phyloP scores from a whole-genome alignment of 169 alveolate genomes.

The Perkinsus olseni region DNA sequence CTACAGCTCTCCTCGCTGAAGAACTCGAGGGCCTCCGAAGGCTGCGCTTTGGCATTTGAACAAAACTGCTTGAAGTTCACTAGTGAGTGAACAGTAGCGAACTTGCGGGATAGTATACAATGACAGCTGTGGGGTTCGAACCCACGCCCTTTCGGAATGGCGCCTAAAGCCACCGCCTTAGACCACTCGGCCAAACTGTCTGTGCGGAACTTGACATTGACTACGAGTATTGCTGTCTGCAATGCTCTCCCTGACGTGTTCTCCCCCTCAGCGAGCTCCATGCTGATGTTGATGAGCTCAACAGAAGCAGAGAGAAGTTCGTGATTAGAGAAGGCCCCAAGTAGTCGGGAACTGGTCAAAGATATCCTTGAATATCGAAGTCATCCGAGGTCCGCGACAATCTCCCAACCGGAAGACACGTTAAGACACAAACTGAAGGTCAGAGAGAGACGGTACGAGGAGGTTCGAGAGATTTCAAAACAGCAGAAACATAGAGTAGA shows the following conservation, averaged over 20 bases:
- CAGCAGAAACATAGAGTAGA: no score
- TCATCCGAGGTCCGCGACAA: neutral
- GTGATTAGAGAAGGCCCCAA: neutral
- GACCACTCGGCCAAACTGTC: constrained; percentile 5
- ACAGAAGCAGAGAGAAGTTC: neutral
- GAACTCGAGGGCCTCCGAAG: neutral
- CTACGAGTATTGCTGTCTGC: neutral
- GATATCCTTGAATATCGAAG: neutral
- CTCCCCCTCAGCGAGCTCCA: neutral
- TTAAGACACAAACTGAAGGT: no score
- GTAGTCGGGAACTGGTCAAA: neutral
- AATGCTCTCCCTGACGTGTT: neutral
- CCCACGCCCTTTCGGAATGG: constrained; percentile 6
- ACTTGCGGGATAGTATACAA: no score
- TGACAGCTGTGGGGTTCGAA: constrained; percentile 4
- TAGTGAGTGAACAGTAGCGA: no score
- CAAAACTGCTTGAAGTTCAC: neutral
- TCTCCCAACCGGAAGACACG: neutral
- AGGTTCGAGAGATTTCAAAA: no score
- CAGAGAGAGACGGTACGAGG: no score
- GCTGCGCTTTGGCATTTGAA: neutral
- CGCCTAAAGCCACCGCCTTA: constrained; percentile 3
- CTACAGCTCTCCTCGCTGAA: neutral
- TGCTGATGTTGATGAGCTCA: neutral
- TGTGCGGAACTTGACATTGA: neutral